phyloP scores from a whole-genome alignment of 805 yeast genomes.

The Candida germanica region DNA sequence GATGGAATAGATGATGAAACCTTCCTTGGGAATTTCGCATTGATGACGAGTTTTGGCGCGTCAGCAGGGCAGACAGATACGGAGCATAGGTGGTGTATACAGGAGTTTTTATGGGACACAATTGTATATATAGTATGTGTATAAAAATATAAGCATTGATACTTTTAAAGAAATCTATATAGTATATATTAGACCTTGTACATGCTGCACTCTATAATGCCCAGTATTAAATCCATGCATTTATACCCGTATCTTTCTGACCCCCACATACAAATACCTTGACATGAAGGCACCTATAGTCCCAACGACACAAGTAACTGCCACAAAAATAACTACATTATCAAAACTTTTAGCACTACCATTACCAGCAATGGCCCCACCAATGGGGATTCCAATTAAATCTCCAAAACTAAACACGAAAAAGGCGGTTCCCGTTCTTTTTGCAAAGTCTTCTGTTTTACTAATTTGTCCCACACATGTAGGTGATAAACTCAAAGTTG shows the following conservation, averaged over 20 bases:
- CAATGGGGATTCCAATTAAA: slow-evolving; percentile 27
- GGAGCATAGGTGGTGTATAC: too few species aligned
- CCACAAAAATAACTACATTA: slow-evolving; percentile 23
- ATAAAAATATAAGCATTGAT: too few species aligned
- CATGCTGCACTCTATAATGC: too few species aligned
- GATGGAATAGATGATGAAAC: too few species aligned
- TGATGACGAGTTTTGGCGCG: too few species aligned
- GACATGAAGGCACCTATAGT: slow-evolving; percentile 19
- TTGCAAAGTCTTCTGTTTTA: slow-evolving; percentile 24
- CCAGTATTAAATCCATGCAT: too few species aligned
- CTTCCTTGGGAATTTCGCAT: too few species aligned
- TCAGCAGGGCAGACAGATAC: too few species aligned
- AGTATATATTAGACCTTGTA: too few species aligned
- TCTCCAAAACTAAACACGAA: slow-evolving; percentile 26
- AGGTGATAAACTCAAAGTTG: slow-evolving; percentile 22
- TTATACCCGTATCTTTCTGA: slow-evolving; percentile 9
- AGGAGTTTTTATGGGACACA: too few species aligned
- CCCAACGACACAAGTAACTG: slow-evolving; percentile 19
- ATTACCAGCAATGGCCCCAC: slow-evolving; percentile 23
- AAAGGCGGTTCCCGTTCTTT: slow-evolving; percentile 25
- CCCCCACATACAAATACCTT: slow-evolving; percentile 22
- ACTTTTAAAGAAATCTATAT: too few species aligned
- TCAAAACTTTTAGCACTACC: slow-evolving; percentile 12
- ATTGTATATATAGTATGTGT: too few species aligned
- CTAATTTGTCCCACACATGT: slow-evolving; percentile 26